Percentiles rank a stretch among this genome's conserved stretches.
Evolutionary conservation across 2,329 filamentous ascomycete genomes (phyloP).

Genomic region (Fusarium algeriense): DNA sequence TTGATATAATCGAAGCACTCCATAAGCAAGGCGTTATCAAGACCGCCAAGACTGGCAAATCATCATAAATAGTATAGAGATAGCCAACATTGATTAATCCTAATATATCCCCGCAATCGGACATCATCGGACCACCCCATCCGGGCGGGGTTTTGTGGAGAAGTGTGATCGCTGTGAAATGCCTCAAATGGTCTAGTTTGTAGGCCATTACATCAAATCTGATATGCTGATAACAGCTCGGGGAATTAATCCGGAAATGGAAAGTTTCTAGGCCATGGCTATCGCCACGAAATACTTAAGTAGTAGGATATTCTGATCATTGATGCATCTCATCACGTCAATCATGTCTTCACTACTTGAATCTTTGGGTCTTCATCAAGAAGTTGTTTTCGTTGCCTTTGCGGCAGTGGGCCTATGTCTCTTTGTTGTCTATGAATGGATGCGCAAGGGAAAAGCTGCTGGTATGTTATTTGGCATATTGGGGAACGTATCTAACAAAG

Average conservation of each 20-base stretch:
- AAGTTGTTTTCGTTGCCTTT: background rate
- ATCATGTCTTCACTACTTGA: background rate
- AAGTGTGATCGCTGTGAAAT: background rate
- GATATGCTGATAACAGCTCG: background rate
- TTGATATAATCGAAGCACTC: constrained; percentile 16
- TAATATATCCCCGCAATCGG: background rate
- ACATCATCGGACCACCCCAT: too few relatives aligned
- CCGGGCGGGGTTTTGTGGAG: background rate
- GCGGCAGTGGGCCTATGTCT: background rate
- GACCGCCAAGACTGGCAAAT: constrained; percentile 8
- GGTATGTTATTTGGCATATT: background rate
- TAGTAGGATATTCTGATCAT: rapidly evolving
- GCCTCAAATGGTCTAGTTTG: background rate
- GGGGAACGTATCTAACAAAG: rapidly evolving
- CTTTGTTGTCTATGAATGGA: background rate
- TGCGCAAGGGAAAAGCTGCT: background rate
- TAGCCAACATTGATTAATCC: background rate
- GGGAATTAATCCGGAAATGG: background rate
- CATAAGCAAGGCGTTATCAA: constrained; percentile 1
- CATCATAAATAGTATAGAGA: background rate
- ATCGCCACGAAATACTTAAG: background rate
- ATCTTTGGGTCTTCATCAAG: background rate
- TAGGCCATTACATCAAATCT: background rate
- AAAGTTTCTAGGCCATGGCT: constrained; percentile 10
- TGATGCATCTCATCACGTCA: background rate